These are phyloP conservation scores for Myotisia sp. DNA, from an alignment of 2,329 filamentous ascomycete species.

Conservation along the genomic window DNA sequence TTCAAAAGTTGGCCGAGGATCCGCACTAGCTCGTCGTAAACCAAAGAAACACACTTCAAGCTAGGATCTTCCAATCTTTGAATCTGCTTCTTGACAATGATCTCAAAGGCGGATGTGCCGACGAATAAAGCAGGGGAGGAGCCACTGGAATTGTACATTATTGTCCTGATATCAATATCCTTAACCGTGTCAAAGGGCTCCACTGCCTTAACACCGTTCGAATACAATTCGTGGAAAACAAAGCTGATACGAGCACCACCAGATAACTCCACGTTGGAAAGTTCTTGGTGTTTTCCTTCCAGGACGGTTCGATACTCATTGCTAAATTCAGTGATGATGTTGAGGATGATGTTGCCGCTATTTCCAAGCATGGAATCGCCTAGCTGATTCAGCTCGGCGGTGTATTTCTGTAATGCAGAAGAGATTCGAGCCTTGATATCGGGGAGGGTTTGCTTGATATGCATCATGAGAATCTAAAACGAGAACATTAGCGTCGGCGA, in stretches of 20 bases:
- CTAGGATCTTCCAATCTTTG: slow-evolving; percentile 91
- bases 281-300: slow-evolving; percentile 90
- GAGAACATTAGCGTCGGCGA: neutral
- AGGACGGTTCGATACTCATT: slow-evolving; percentile 94
- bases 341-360: slow-evolving; percentile 88
- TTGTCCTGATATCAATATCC: slow-evolving; percentile 91
- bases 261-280: slow-evolving; percentile 86
- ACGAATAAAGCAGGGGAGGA: slow-evolving; percentile 94
- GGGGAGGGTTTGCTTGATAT: slow-evolving; percentile 97
- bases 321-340: slow-evolving; percentile 97
- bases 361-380: slow-evolving; percentile 94
- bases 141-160: slow-evolving; percentile 97
- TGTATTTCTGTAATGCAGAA: slow-evolving; percentile 87
- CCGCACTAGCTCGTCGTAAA: slow-evolving; percentile 93
- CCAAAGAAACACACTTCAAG: slow-evolving; percentile 89
- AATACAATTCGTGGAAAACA: slow-evolving; percentile 96
- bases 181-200: slow-evolving; percentile 97
- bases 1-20: slow-evolving; percentile 80
- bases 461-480: slow-evolving; percentile 91
- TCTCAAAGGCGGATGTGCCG: slow-evolving; percentile 92
- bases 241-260: slow-evolving; percentile 97
- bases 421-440: slow-evolving; percentile 96
- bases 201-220: slow-evolving; percentile 92
- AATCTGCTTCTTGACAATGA: slow-evolving; percentile 98
- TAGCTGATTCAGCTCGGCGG: slow-evolving; percentile 61